Conservation (phyloP, 495 filamentous ascomycete genomes). For the Podospora anserina region DNA sequence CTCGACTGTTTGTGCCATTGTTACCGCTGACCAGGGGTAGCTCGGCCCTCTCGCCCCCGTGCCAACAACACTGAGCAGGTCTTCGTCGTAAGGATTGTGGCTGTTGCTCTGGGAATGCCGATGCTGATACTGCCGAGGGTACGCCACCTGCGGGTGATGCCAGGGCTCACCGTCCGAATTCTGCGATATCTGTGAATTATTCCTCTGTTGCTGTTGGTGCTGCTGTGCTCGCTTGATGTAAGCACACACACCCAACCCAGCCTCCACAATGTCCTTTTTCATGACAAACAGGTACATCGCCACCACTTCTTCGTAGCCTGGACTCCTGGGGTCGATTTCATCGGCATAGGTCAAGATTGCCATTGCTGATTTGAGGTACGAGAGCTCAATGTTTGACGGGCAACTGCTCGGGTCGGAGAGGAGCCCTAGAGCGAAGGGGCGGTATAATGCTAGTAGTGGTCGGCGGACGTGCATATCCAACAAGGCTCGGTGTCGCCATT, state of each 20-base stretch:
- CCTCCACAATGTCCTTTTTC: conserved; percentile 37
- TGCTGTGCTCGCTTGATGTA: conserved; percentile 28
- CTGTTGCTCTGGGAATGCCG: not conserved
- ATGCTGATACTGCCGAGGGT: not conserved
- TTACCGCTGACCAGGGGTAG: conserved; percentile 5
- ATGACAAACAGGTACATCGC: conserved; percentile 36
- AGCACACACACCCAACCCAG: conserved; percentile 38
- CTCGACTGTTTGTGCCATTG: conserved; percentile 4
- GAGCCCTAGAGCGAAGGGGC: conserved; percentile 37
- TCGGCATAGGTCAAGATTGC: conserved; percentile 37
- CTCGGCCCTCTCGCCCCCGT: not conserved
- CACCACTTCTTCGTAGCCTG: conserved; percentile 31
- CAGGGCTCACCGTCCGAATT: not conserved
- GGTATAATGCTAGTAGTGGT: conserved; percentile 38
- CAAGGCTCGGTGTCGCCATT: conserved; percentile 33
- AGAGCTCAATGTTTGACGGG: conserved; percentile 35
- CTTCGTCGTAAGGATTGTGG: not conserved
- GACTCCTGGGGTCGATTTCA: conserved; percentile 32
- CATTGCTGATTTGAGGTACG: conserved; percentile 40
- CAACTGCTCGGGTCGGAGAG: conserved; percentile 11
- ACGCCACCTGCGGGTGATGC: not conserved
- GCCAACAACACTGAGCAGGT: not conserved
- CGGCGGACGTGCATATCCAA: conserved; percentile 39
- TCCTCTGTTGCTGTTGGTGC: not conserved
- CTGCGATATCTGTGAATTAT: not conserved